These are phyloP conservation scores for Exophiala phaeomuriformis DNA, from an alignment of 2,329 filamentous ascomycete genomes.

Conservation along the genomic window DNA sequence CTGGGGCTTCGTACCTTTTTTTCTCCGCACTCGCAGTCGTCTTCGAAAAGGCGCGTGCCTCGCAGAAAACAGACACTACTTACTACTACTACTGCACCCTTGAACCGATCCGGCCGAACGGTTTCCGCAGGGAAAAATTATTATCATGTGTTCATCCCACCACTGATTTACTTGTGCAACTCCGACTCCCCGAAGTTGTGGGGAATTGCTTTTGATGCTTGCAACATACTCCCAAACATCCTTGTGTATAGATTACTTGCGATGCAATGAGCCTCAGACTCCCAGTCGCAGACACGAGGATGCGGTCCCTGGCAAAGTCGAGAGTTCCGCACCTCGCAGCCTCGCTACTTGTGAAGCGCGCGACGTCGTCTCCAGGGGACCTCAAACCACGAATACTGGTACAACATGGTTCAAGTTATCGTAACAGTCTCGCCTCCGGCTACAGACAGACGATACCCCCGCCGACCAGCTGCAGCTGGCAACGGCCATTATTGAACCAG, in stretches of 20 bases:
- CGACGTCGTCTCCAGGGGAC: neutral
- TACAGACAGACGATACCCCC: neutral
- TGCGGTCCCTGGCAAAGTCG: constrained; percentile 9
- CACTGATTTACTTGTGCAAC: no score
- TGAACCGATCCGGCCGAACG: no score
- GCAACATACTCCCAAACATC: neutral
- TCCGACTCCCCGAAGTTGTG: no score
- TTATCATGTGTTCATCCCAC: no score
- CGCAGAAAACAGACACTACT: no score
- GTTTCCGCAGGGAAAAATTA: no score
- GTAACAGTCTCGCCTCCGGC: neutral
- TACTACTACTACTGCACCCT: no score
- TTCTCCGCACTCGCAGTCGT: no score
- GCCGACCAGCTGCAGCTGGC: neutral
- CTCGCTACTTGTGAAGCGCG: constrained; percentile 16
- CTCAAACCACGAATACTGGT: neutral
- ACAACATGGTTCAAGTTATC: neutral
- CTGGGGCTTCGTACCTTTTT: no score
- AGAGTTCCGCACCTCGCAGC: constrained; percentile 19
- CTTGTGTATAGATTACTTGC: neutral
- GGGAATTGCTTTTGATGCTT: neutral
- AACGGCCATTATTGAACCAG: neutral
- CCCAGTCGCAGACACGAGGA: constrained; percentile 3
- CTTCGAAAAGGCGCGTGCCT: no score
- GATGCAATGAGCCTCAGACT: neutral